These are phyloP conservation scores for Acrasis kona DNA, from an alignment of 78 protist genomes.

Conservation along the genomic window DNA sequence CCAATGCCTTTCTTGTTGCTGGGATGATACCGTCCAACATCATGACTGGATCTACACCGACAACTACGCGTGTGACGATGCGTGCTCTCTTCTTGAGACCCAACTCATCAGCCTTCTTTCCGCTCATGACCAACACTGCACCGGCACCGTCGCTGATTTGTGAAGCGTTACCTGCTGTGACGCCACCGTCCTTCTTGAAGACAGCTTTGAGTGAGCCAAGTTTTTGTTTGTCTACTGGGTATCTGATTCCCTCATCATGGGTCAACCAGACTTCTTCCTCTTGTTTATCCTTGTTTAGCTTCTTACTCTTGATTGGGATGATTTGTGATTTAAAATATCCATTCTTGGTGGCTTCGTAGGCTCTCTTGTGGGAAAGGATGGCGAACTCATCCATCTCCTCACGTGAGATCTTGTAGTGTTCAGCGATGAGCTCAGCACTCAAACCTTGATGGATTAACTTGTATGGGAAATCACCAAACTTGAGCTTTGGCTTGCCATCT, in stretches of 20 bases:
- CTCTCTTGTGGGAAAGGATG: slow-evolving; percentile 19
- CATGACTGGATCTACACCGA: slow-evolving; percentile 32
- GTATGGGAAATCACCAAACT: slow-evolving; percentile 4
- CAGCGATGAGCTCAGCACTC: slow-evolving; percentile 28
- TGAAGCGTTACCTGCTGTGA: slow-evolving; percentile 30
- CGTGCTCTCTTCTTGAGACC: slow-evolving; percentile 12
- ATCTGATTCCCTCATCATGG: slow-evolving; percentile 60
- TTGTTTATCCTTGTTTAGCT: slow-evolving; percentile 17
- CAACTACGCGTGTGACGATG: slow-evolving; percentile 24
- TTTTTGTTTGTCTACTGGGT: background rate
- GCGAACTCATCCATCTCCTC: slow-evolving; percentile 44
- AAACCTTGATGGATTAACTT: slow-evolving; percentile 29
- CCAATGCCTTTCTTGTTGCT: slow-evolving; percentile 17
- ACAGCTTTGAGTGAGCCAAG: slow-evolving; percentile 5
- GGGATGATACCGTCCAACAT: slow-evolving; percentile 29
- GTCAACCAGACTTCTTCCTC: slow-evolving; percentile 13
- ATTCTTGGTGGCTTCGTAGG: slow-evolving; percentile 15
- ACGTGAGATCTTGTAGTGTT: slow-evolving; percentile 30
- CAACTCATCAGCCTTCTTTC: background rate
- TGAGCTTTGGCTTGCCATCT: background rate
- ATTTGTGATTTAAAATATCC: slow-evolving; percentile 54
- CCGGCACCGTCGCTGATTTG: slow-evolving; percentile 45
- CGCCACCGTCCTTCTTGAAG: slow-evolving; percentile 21
- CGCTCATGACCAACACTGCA: slow-evolving; percentile 20
- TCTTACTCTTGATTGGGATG: slow-evolving; percentile 30